Percentiles rank a stretch among this genome's conserved stretches.
Conservation (phyloP, 2,329 filamentous ascomycete genomes). For the Cercospora beticola region DNA sequence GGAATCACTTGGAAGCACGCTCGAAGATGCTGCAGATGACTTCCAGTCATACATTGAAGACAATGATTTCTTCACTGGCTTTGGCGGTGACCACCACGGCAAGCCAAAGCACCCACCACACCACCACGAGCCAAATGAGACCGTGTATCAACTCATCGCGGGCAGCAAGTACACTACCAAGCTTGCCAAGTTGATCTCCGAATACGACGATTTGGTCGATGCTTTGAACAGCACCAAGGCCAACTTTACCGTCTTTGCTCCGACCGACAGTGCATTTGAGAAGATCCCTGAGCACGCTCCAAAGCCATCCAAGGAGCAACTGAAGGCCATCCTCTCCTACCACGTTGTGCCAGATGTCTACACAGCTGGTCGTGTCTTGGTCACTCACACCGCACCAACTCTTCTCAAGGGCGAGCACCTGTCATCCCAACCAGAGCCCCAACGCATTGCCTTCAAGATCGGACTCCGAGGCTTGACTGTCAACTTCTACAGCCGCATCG, state of each 20-base stretch:
- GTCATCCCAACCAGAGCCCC: conserved; percentile 58
- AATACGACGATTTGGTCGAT: conserved; percentile 69
- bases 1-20: conserved; percentile 42
- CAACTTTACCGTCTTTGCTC: conserved; percentile 81
- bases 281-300: conserved; percentile 56
- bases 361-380: conserved; percentile 64
- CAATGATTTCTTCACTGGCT: conserved; percentile 37
- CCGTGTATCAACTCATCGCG: conserved; percentile 78
- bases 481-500: conserved; percentile 74
- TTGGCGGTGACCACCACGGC: conserved; percentile 35
- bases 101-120: conserved; percentile 35
- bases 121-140: conserved; percentile 59
- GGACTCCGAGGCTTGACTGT: conserved; percentile 64
- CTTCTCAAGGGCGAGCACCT: conserved; percentile 59
- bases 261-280: conserved; percentile 73
- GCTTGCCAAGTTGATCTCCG: conserved; percentile 71
- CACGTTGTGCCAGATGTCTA: conserved; percentile 70
- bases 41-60: conserved; percentile 49
- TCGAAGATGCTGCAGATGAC: conserved; percentile 48
- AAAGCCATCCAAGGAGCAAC: conserved; percentile 67
- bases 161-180: conserved; percentile 73
- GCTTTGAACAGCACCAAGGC: conserved; percentile 70
- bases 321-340: conserved; percentile 71
- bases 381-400: conserved; percentile 73
- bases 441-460: conserved; percentile 70